phyloP scores from a whole-genome alignment of 1,284 basidiomycete genomes.

The Retiboletus flavoniger region DNA sequence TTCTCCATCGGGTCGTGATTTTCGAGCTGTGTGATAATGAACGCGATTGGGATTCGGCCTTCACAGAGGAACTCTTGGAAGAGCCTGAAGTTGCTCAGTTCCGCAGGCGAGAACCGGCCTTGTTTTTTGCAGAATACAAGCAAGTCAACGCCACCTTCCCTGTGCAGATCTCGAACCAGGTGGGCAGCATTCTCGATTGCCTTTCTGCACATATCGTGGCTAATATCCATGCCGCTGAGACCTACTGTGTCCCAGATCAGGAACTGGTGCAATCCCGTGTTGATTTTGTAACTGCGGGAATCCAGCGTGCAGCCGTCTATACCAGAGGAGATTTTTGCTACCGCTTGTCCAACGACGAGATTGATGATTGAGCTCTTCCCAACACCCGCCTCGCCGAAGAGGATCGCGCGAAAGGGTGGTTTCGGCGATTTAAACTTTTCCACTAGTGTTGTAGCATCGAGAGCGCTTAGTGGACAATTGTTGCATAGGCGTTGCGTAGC shows the following conservation, averaged over 20 bases:
- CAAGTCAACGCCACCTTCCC: constrained; percentile 35
- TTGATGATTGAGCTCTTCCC: constrained; percentile 34
- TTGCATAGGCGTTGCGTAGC: constrained; percentile 9
- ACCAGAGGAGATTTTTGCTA: constrained; percentile 17
- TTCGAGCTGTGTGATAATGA: constrained; percentile 42
- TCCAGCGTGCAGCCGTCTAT: constrained; percentile 26
- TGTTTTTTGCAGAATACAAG: constrained; percentile 39
- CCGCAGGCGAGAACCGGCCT: constrained; percentile 29
- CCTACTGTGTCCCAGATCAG: constrained; percentile 40
- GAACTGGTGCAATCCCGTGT: constrained; percentile 22
- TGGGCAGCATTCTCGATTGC: constrained; percentile 37
- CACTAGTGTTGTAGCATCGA: constrained; percentile 15
- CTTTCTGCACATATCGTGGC: constrained; percentile 15
- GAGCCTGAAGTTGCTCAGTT: constrained; percentile 34
- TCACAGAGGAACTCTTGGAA: constrained; percentile 38
- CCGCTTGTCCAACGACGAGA: constrained; percentile 19
- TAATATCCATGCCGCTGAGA: constrained; percentile 18
- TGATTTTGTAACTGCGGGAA: constrained; percentile 19
- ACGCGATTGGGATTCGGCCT: constrained; percentile 37
- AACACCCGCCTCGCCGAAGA: constrained; percentile 32
- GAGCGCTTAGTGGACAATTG: constrained; percentile 14
- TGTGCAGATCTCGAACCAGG: constrained; percentile 34
- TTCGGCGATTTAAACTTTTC: constrained; percentile 16
- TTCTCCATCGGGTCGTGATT: constrained; percentile 26
- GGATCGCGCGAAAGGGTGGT: constrained; percentile 19